Base-by-base conservation (phyloP, 2,329 filamentous ascomycete species). In the Fusarium marasasianum region DNA sequence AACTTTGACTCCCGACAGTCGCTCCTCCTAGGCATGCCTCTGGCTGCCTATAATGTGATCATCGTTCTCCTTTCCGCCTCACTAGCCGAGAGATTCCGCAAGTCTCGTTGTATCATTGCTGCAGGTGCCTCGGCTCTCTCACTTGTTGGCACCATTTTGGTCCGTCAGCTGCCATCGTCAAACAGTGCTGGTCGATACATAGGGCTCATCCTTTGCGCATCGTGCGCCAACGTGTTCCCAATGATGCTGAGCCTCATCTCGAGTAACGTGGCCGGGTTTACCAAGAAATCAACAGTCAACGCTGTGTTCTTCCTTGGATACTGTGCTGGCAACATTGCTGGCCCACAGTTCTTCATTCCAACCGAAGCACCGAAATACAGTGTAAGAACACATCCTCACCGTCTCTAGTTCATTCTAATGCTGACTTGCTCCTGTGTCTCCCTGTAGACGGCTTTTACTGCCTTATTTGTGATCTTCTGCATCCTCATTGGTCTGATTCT, bases 361-460 rank as follows among this genome's bases (percentile, higher is more conserved):
- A 50, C 20, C 0, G 47, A 50, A 0, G 20, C 29, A 13, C 47
- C 47, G 2, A 31, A 50, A 50, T 50, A 50, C 14, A 3, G 5
- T 7, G 20, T 50, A n/a, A 8, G 47, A 18, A 50, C 8, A 12
- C 0, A 13, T 6, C 2, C 7, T 31, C 7, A 8, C 47, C 6
- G 7, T 2, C 20, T 17, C 29, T 31, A 2, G 4, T 6, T 6
- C 5, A 17, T 8, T 4, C 2, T 0, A n/a, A 12, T 0, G 26
- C 47, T 50, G 14, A 50, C 10, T n/a, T n/a, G 4, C 10, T 18
- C 26, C 17, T 6, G 43, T 2, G n/a, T 2, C 11, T 26, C 6
- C 1, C 11, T 29, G 14, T 13, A 50, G 47, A 50, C 47, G 14
- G 47, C 29, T n/a, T 50, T 50, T 17, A 50, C 20, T 12, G 47